These are phyloP conservation scores for Apiospora arundinis DNA, from an alignment of 2,329 filamentous ascomycete species.

Conservation along the genomic window DNA sequence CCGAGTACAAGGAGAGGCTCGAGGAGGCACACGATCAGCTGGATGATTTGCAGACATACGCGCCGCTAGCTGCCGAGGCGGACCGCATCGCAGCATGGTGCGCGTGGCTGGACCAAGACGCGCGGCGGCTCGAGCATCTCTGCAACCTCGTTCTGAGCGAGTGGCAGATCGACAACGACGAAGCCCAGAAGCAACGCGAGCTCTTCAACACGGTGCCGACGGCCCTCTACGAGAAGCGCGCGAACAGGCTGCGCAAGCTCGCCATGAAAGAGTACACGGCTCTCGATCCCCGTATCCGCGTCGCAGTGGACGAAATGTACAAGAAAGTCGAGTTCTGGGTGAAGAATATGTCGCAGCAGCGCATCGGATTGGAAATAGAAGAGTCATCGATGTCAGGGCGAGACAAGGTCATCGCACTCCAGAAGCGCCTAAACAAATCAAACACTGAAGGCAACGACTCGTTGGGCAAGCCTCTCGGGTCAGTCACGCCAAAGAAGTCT, in stretches of 20 bases:
- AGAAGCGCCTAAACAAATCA: not conserved
- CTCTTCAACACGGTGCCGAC: constrained; percentile 30
- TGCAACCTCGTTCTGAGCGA: not conserved
- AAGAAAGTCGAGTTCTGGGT: not conserved
- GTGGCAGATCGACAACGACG: not conserved
- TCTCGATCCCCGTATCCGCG: constrained; percentile 31
- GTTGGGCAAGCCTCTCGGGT: not conserved
- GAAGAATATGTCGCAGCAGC: not conserved
- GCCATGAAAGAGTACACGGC: constrained; percentile 31
- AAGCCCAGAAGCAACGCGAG: constrained; percentile 8
- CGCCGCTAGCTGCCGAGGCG: not conserved
- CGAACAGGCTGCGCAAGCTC: constrained; percentile 27
- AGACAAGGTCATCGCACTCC: not conserved
- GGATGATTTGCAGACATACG: not conserved
- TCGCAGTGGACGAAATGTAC: constrained; percentile 31
- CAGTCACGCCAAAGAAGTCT: not conserved
- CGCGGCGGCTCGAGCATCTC: not conserved
- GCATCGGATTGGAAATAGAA: too few species aligned
- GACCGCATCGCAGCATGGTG: not conserved
- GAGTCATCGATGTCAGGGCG: not conserved
- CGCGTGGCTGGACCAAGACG: constrained; percentile 2
- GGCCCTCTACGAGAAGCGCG: constrained; percentile 27
- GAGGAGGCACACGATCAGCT: not conserved
- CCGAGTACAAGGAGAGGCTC: not conserved
- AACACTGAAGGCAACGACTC: not conserved